These are phyloP conservation scores for Ceratobasidium sp. DNA, from an alignment of 1,284 basidiomycete genomes.

Conservation along the genomic window DNA sequence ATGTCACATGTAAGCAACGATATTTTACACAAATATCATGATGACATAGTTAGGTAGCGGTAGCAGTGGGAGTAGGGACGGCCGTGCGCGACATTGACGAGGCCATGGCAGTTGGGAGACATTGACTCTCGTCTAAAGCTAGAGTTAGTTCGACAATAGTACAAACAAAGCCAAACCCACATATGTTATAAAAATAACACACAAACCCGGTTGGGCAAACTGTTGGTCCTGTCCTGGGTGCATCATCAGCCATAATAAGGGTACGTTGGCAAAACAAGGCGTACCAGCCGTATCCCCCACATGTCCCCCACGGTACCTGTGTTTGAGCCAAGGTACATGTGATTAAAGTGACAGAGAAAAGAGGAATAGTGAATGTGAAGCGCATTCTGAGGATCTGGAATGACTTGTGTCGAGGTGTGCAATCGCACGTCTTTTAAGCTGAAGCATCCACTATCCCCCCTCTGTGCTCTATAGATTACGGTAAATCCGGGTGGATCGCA, in stretches of 20 bases:
- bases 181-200: not conserved
- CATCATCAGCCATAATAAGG: too few species aligned
- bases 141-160: not conserved
- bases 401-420: not conserved
- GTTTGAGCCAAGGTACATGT: not conserved
- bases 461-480: not conserved
- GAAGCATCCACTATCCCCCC: too few species aligned
- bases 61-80: not conserved
- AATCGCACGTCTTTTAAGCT: not conserved
- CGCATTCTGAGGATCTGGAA: not conserved
- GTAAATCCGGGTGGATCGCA: not conserved
- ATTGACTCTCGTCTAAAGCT: not conserved
- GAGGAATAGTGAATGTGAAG: not conserved
- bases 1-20: not conserved
- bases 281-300: not conserved
- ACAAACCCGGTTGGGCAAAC: not conserved
- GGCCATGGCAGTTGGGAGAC: not conserved
- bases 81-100: not conserved
- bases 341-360: not conserved
- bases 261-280: not conserved
- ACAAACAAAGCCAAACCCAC: not conserved
- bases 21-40: not conserved
- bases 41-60: not conserved
- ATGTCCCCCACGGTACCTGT: not conserved
- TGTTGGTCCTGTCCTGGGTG: not conserved